Evolutionary conservation across 192 early-diverging fungal species (phyloP).

Genomic region (Umbelopsis sp.): DNA sequence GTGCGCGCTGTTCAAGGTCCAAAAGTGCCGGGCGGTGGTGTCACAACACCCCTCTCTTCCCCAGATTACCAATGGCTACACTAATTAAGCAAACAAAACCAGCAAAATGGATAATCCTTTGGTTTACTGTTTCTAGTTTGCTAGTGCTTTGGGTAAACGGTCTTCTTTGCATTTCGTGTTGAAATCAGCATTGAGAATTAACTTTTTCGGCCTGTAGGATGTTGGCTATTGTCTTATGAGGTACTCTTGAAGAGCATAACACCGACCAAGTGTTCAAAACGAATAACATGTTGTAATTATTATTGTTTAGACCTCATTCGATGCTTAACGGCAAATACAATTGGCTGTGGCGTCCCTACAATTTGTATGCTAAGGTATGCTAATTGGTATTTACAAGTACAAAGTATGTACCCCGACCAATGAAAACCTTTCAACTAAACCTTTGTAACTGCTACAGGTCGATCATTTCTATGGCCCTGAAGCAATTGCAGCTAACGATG

Average conservation of each 20-base stretch:
- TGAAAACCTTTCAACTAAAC: not conserved
- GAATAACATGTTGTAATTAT: too few relatives aligned
- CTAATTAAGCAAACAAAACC: not conserved
- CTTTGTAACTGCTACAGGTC: constrained; percentile 17
- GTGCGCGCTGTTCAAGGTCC: too few relatives aligned
- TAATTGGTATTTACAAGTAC: not conserved
- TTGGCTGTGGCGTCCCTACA: constrained; percentile 38
- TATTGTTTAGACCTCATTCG: constrained; percentile 25
- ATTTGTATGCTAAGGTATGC: constrained; percentile 38
- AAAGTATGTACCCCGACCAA: not conserved
- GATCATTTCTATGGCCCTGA: constrained; percentile 38
- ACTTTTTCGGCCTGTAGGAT: constrained; percentile 25
- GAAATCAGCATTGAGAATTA: not conserved
- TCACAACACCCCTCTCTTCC: not conserved
- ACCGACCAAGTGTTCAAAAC: not conserved
- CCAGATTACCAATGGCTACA: not conserved
- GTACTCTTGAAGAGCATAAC: not conserved
- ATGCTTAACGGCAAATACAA: constrained; percentile 36
- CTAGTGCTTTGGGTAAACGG: constrained; percentile 33
- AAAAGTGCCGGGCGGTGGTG: too few relatives aligned
- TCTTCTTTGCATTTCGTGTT: not conserved
- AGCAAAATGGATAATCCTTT: constrained; percentile 26
- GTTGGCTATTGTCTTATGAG: constrained; percentile 37
- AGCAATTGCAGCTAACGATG: constrained; percentile 33
- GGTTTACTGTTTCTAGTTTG: constrained; percentile 30